phyloP scores from a whole-genome alignment of 331 rosid genomes.

The Cucumis variabilis region DNA sequence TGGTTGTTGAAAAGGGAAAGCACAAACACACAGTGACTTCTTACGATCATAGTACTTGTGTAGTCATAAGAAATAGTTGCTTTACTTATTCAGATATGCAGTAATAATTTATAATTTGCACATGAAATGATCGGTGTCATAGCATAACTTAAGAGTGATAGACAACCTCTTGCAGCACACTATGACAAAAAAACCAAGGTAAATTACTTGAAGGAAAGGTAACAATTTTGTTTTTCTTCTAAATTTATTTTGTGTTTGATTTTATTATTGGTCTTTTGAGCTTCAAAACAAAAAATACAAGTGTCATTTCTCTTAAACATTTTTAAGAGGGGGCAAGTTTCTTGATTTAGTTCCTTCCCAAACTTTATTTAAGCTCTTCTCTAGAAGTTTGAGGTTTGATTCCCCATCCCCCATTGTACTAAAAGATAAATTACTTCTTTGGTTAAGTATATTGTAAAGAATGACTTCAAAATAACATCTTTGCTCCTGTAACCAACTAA shows the following conservation, averaged over 20 bases:
- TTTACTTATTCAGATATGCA: neutral
- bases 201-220: constrained; percentile 77
- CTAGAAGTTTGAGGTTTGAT: too few species aligned
- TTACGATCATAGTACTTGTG: neutral
- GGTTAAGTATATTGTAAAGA: neutral
- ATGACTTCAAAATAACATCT: neutral
- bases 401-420: too few species aligned
- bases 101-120: neutral
- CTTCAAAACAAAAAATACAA: neutral
- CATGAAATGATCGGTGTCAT: constrained; percentile 82
- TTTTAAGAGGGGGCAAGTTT: neutral
- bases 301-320: neutral
- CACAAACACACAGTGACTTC: too few species aligned
- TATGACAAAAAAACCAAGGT: constrained; percentile 28
- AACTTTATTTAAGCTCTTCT: neutral
- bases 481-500: neutral
- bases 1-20: too few species aligned
- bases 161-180: constrained; percentile 64
- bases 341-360: neutral
- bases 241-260: constrained; percentile 20
- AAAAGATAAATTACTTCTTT: neutral
- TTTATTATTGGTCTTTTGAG: neutral
- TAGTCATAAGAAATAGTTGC: neutral
- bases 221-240: constrained; percentile 20
- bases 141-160: constrained; percentile 86